phyloP scores from a whole-genome alignment of 1,284 basidiomycete species.

The Irpex sp. region DNA sequence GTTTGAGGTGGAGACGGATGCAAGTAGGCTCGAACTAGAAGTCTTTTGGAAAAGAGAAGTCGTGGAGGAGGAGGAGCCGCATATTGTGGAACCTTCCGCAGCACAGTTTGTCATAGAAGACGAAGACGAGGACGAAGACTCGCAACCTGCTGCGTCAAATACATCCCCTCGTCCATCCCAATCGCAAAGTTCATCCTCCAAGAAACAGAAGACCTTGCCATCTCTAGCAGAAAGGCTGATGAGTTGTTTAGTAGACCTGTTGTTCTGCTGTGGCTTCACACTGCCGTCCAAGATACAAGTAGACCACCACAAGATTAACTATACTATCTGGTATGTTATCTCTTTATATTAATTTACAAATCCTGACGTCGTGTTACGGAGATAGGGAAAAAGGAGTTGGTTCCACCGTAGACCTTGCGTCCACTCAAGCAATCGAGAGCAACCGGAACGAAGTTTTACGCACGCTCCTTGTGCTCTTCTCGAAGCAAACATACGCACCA shows the following conservation, averaged over 20 bases:
- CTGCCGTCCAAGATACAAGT: conserved; percentile 75
- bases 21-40: conserved; percentile 65
- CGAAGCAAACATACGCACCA: conserved; percentile 82
- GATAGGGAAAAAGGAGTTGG: conserved; percentile 89
- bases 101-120: conserved; percentile 83
- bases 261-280: conserved; percentile 92
- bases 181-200: conserved; percentile 11
- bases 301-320: conserved; percentile 83
- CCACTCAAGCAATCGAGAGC: conserved; percentile 63
- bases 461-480: conserved; percentile 80
- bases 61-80: conserved; percentile 30
- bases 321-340: conserved; percentile 69
- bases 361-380: background rate
- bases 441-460: conserved; percentile 87
- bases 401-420: conserved; percentile 72
- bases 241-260: conserved; percentile 73
- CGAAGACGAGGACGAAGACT: conserved; percentile 63
- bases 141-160: conserved; percentile 17
- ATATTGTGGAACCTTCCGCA: conserved; percentile 23
- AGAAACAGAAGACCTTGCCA: conserved; percentile 51
- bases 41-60: conserved; percentile 65
- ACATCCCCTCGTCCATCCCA: conserved; percentile 19
- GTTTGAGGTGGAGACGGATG: conserved; percentile 78
- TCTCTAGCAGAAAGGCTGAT: conserved; percentile 80
- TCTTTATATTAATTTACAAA: background rate